These are phyloP conservation scores for Prosopis cineraria DNA, from an alignment of 306 rosid species.

Conservation along the genomic window DNA sequence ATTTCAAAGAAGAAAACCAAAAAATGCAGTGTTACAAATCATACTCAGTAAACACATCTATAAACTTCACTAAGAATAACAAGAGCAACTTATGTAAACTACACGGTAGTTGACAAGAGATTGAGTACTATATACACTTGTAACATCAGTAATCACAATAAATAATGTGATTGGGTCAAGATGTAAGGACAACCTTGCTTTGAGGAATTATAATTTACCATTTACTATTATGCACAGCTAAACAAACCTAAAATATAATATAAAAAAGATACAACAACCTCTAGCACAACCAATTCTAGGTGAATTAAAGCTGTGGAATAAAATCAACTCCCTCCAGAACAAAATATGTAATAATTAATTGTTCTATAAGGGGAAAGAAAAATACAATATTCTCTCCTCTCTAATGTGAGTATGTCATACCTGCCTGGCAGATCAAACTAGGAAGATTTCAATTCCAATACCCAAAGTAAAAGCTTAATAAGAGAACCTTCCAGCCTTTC, in stretches of 20 bases:
- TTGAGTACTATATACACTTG: not conserved
- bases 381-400: not conserved
- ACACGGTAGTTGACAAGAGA: not conserved
- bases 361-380: not conserved
- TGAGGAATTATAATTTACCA: not conserved
- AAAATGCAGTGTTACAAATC: not conserved
- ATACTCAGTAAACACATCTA: not conserved
- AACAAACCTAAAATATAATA: not conserved
- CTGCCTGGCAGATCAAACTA: not conserved
- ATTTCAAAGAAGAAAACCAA: not conserved
- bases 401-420: not conserved
- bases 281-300: not conserved
- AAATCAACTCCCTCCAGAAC: not conserved
- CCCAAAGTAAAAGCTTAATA: not conserved
- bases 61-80: not conserved
- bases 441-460: not conserved
- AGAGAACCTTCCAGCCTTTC: not conserved
- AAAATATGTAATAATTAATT: not conserved
- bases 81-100: not conserved
- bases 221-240: not conserved
- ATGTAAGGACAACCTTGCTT: not conserved
- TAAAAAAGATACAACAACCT: not conserved
- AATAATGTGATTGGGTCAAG: not conserved
- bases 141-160: not conserved
- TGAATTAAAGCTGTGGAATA: not conserved